Conservation (phyloP, 352 stramenopile genomes). For the Pythium dissimile region DNA sequence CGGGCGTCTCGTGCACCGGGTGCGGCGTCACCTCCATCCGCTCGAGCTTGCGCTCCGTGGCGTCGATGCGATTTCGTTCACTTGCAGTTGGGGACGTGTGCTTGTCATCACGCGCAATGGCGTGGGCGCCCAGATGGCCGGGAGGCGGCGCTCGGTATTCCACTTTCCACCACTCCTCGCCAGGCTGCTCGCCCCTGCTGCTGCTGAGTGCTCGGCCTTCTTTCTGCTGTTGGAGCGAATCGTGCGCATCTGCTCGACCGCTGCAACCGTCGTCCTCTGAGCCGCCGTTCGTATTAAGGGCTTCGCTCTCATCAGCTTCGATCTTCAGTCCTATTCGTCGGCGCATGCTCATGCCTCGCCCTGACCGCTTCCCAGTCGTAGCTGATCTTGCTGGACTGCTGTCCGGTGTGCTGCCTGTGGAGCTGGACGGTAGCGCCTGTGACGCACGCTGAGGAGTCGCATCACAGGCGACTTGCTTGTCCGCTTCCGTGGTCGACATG, state of each 20-base stretch:
- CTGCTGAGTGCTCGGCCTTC: neutral
- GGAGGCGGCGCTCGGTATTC: conserved; percentile 26
- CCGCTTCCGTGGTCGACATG: no score
- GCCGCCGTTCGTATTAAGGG: neutral
- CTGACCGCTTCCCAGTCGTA: conserved; percentile 13
- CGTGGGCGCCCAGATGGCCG: conserved; percentile 26
- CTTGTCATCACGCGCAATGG: conserved; percentile 7
- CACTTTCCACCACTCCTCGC: conserved; percentile 24
- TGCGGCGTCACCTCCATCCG: neutral
- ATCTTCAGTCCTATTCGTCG: conserved; percentile 24
- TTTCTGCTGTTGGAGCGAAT: neutral
- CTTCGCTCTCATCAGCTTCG: conserved; percentile 14
- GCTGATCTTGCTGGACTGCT: neutral
- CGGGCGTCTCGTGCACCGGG: conserved; percentile 37
- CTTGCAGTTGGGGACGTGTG: conserved; percentile 1
- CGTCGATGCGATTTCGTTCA: neutral
- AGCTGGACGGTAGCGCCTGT: no score
- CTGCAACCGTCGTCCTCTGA: neutral
- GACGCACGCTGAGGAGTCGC: no score
- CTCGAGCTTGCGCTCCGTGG: neutral
- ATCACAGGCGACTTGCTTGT: no score
- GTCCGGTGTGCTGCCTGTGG: neutral
- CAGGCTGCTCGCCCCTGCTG: neutral
- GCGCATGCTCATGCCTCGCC: conserved; percentile 13
- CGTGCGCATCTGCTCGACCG: neutral